Evolutionary conservation across 208 protist genomes (phyloP).

Genomic region (Leptomonas seymouri): DNA sequence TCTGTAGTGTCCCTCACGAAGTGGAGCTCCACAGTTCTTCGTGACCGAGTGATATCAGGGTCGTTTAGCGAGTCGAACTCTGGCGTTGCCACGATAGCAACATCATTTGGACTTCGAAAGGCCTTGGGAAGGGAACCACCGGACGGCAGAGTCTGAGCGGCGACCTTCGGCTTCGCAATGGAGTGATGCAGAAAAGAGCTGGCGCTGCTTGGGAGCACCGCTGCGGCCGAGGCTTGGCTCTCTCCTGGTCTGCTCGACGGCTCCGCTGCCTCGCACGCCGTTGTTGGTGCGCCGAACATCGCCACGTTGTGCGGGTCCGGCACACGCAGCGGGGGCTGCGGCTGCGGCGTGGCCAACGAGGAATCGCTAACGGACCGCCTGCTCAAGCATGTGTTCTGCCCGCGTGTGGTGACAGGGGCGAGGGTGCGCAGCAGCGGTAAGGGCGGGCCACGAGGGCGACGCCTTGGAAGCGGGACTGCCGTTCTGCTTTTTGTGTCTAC

Average conservation of each 20-base stretch:
- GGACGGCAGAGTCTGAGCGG: too few species aligned
- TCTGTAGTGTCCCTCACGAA: background rate
- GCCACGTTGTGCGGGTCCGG: slow-evolving; percentile 9
- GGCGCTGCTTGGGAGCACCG: too few species aligned
- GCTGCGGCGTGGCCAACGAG: too few species aligned
- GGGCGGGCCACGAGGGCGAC: slow-evolving; percentile 37
- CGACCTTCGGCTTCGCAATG: too few species aligned
- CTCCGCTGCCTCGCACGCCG: background rate
- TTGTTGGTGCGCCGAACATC: background rate
- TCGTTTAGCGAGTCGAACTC: too few species aligned
- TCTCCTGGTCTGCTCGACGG: too few species aligned
- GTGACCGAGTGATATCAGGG: background rate
- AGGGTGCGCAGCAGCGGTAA: slow-evolving; percentile 40
- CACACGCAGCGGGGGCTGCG: background rate
- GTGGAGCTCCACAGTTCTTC: slow-evolving; percentile 8
- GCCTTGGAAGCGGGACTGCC: slow-evolving; percentile 32
- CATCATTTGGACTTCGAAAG: too few species aligned
- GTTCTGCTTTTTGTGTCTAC: slow-evolving; percentile 27
- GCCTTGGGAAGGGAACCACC: too few species aligned
- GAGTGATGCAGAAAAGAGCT: too few species aligned
- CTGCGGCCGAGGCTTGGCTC: background rate
- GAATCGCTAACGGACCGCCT: slow-evolving; percentile 8
- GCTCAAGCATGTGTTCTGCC: background rate
- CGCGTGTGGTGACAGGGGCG: slow-evolving; percentile 3
- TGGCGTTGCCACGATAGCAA: too few species aligned